Conservation (phyloP, 306 rosid species). For the Quercus mongolica region DNA sequence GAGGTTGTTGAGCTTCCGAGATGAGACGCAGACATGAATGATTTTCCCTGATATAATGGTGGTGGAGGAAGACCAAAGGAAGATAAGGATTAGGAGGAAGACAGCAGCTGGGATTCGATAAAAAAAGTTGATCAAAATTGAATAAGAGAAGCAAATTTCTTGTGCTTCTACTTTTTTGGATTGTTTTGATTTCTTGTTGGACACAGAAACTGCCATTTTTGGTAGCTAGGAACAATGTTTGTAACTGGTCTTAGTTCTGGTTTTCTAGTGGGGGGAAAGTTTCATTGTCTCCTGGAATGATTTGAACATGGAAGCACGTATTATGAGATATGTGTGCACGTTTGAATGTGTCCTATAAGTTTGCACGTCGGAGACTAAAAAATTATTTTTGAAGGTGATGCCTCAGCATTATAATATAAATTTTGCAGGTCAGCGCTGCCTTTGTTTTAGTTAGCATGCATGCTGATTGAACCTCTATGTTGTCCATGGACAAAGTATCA, state of each 20-base stretch:
- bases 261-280: conserved; percentile 21
- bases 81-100: conserved; percentile 49
- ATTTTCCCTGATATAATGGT: conserved; percentile 60
- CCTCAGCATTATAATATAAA: background rate
- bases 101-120: conserved; percentile 38
- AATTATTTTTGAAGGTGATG: background rate
- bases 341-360: background rate
- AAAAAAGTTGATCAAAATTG: conserved; percentile 26
- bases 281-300: conserved; percentile 7
- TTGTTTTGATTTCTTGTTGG: conserved; percentile 44
- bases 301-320: conserved; percentile 57
- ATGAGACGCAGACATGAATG: conserved; percentile 64
- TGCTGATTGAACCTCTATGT: background rate
- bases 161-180: conserved; percentile 27
- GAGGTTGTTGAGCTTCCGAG: conserved; percentile 57
- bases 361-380: background rate
- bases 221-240: conserved; percentile 8
- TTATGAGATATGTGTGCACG: conserved; percentile 28
- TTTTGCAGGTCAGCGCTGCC: background rate
- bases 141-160: conserved; percentile 15
- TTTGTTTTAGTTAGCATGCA: background rate
- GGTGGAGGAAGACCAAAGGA: conserved; percentile 59
- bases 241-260: conserved; percentile 13
- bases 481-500: too few species aligned
- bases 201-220: conserved; percentile 46